Percentiles rank a stretch among this genome's conserved stretches.
phyloP scores from a whole-genome alignment of 306 rosid genomes.

The Pueraria montana region DNA sequence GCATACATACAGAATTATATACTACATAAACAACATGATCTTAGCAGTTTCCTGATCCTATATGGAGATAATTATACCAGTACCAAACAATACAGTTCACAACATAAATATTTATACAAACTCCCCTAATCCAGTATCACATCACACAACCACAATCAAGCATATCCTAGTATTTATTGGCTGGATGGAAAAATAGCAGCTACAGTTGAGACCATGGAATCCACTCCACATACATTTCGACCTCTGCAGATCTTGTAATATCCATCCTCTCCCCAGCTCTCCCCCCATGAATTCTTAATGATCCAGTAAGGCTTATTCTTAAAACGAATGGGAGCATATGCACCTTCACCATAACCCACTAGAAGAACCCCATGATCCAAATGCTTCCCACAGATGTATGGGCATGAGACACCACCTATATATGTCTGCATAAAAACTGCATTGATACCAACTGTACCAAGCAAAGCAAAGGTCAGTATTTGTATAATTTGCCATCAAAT shows the following conservation, averaged over 20 bases:
- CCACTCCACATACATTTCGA: constrained; percentile 82
- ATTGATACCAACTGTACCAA: constrained; percentile 83
- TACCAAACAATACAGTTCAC: constrained; percentile 18
- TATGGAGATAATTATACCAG: constrained; percentile 25
- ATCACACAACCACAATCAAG: constrained; percentile 1
- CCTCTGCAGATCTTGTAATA: constrained; percentile 94
- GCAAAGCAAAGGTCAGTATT: constrained; percentile 37
- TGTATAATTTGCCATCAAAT: constrained; percentile 4
- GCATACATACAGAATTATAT: constrained; percentile 14
- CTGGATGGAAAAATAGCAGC: constrained; percentile 57
- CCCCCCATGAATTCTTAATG: constrained; percentile 96
- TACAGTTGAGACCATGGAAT: constrained; percentile 95
- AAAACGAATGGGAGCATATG: constrained; percentile 78
- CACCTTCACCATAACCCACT: constrained; percentile 88
- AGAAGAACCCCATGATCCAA: constrained; percentile 92
- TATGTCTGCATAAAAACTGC: constrained; percentile 94
- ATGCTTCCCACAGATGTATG: constrained; percentile 72
- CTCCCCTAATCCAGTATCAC: constrained; percentile 27
- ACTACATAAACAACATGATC: constrained; percentile 30
- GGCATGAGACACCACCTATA: constrained; percentile 86
- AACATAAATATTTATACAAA: constrained; percentile 54
- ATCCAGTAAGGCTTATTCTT: constrained; percentile 94
- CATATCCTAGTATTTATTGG: constrained; percentile 33
- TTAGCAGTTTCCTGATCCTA: constrained; percentile 38
- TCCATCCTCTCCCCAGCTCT: constrained; percentile 89